phyloP scores from a whole-genome alignment of 495 filamentous ascomycete genomes.

The Talaromyces nanjingensis region DNA sequence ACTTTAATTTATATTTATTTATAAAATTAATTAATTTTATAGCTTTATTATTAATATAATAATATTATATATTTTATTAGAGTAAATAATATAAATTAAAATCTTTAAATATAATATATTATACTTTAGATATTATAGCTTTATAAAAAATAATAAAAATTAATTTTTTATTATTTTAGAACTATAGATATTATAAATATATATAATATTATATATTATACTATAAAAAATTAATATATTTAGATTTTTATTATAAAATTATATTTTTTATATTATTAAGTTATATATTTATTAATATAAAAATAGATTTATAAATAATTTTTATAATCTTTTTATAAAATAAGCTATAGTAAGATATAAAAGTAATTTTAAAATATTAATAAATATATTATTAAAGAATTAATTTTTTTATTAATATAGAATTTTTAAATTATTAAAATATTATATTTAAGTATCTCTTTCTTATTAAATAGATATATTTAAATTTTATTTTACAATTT shows the following conservation, averaged over 20 bases:
- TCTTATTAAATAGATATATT: neutral
- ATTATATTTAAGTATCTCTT: slow-evolving; percentile 10
- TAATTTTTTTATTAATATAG: neutral
- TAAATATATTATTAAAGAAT: neutral
- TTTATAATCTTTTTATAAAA: slow-evolving; percentile 7
- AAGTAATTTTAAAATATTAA: neutral
- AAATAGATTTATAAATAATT: slow-evolving; percentile 6
- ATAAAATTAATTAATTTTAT: neutral
- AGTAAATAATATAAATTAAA: neutral
- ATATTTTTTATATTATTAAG: too few relatives aligned
- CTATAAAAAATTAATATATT: too few relatives aligned
- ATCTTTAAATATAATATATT: neutral
- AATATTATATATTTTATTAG: neutral
- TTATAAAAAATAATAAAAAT: neutral
- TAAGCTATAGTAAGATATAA: neutral
- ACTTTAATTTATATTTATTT: neutral
- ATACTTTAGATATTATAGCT: neutral
- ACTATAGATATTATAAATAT: too few relatives aligned
- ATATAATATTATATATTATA: too few relatives aligned
- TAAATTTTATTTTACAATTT: neutral
- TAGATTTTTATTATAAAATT: too few relatives aligned
- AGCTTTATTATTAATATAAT: too few relatives aligned
- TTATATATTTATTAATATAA: too few relatives aligned
- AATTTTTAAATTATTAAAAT: slow-evolving; percentile 13
- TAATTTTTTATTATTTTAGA: neutral